A percentile compares a stretch with the other conserved stretches of the same genome.
Conservation (phyloP, 805 yeast species). For the Lachancea thermotolerans region DNA sequence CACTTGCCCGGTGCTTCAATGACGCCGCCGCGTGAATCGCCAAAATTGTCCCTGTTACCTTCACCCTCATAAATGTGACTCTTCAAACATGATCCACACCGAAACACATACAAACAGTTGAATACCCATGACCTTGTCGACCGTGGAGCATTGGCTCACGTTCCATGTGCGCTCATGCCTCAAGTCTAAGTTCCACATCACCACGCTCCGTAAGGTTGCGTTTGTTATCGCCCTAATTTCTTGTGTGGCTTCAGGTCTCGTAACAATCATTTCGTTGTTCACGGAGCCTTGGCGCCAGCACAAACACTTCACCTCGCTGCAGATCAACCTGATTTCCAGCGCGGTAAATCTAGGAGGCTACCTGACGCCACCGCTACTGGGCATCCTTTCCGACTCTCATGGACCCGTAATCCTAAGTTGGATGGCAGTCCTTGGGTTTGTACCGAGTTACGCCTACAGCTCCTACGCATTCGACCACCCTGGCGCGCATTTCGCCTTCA, state of each 20-base stretch:
- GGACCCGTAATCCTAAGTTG: conserved; percentile 71
- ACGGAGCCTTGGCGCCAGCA: conserved; percentile 56
- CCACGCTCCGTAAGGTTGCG: conserved; percentile 40
- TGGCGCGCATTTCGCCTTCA: conserved; percentile 27
- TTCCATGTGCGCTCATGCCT: conserved; percentile 39
- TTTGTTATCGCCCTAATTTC: conserved; percentile 52
- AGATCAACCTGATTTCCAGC: conserved; percentile 68
- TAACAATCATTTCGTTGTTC: conserved; percentile 74
- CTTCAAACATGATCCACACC: no score
- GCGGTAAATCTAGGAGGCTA: conserved; percentile 76
- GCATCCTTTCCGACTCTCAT: conserved; percentile 76
- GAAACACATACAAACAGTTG: no score
- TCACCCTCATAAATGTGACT: no score
- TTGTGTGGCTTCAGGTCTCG: conserved; percentile 76
- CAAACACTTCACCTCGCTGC: conserved; percentile 58
- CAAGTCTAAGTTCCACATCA: conserved; percentile 36
- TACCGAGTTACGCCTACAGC: conserved; percentile 56
- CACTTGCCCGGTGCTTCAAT: no score
- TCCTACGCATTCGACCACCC: conserved; percentile 36
- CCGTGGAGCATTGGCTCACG: conserved; percentile 35
- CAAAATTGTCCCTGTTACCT: no score
- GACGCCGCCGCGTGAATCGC: no score
- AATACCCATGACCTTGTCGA: conserved; percentile 21
- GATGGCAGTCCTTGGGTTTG: conserved; percentile 51
- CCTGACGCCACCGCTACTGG: conserved; percentile 72